phyloP scores from a whole-genome alignment of 2,329 filamentous ascomycete genomes.

The Verticillium albo-atrum region DNA sequence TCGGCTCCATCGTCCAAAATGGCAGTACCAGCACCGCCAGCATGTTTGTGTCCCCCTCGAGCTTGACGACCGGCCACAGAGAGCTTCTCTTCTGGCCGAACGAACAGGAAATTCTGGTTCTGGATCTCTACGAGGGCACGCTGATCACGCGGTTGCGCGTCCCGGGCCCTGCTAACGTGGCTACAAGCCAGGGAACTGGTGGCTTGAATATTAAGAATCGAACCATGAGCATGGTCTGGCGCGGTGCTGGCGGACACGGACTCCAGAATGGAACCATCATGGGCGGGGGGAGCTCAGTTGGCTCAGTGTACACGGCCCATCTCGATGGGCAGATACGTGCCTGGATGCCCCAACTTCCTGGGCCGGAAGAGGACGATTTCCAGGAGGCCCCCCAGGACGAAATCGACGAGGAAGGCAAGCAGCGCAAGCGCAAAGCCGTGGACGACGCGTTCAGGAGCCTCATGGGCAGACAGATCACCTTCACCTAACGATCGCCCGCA shows the following conservation, averaged over 20 bases:
- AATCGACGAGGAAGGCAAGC: conserved; percentile 40
- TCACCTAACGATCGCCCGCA: conserved; percentile 23
- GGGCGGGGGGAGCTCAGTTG: conserved; percentile 47
- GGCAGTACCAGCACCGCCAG: conserved; percentile 56
- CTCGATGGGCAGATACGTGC: conserved; percentile 77
- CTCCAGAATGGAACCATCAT: conserved; percentile 55
- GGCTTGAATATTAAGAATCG: conserved; percentile 59
- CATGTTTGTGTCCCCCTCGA: conserved; percentile 60
- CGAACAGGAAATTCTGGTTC: conserved; percentile 71
- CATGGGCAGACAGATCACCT: conserved; percentile 67
- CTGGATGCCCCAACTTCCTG: conserved; percentile 63
- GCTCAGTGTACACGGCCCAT: conserved; percentile 73
- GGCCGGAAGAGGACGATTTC: conserved; percentile 40
- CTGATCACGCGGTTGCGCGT: conserved; percentile 67
- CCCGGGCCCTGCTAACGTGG: conserved; percentile 44
- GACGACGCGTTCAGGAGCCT: conserved; percentile 77
- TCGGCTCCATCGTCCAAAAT: conserved; percentile 79
- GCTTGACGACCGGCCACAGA: conserved; percentile 48
- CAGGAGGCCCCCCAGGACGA: conserved; percentile 14
- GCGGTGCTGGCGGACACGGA: conserved; percentile 55
- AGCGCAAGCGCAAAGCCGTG: conserved; percentile 69
- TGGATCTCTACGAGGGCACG: conserved; percentile 74
- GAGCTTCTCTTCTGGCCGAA: conserved; percentile 80
- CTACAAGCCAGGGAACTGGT: conserved; percentile 34
- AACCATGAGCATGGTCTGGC: conserved; percentile 74